Evolutionary conservation across 1,139 yeast species (phyloP).

Genomic region (Oligophagozyma castellii): DNA sequence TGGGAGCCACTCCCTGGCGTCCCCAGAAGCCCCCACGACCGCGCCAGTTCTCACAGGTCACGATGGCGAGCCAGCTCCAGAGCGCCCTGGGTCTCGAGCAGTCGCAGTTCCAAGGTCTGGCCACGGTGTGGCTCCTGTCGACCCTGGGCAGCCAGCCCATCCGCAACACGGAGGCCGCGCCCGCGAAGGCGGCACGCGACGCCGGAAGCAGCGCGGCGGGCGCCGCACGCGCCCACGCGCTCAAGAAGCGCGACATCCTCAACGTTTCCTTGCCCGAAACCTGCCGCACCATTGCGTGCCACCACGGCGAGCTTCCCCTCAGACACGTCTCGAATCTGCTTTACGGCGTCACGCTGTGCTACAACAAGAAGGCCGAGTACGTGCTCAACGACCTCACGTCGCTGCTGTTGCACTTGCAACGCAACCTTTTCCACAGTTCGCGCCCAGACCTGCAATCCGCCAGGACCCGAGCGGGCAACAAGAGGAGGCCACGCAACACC

Average conservation of each 20-base stretch:
- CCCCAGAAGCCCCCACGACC: no score
- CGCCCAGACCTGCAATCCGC: background rate
- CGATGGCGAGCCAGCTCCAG: no score
- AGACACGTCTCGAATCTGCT: constrained; percentile 19
- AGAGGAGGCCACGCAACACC: background rate
- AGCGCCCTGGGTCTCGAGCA: no score
- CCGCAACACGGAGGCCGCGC: background rate
- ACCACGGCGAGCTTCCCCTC: constrained; percentile 12
- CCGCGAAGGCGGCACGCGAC: background rate
- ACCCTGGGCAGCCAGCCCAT: constrained; percentile 6
- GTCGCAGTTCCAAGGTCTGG: constrained; percentile 4
- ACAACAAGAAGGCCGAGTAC: constrained; percentile 20
- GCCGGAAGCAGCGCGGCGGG: background rate
- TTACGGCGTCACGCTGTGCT: constrained; percentile 23
- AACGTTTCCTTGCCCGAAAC: constrained; percentile 21
- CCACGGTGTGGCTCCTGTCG: constrained; percentile 10
- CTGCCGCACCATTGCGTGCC: constrained; percentile 14
- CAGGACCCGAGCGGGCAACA: background rate
- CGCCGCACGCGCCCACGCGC: background rate
- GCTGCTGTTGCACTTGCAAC: constrained; percentile 14
- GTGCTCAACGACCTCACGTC: constrained; percentile 16
- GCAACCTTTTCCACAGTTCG: constrained; percentile 5
- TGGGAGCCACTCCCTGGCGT: no score
- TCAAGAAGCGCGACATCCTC: constrained; percentile 20
- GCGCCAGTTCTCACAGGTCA: no score